Percentiles rank a stretch among this genome's conserved stretches.
phyloP scores from a whole-genome alignment of 148 eudicot species.

The Nepenthes gracilis region DNA sequence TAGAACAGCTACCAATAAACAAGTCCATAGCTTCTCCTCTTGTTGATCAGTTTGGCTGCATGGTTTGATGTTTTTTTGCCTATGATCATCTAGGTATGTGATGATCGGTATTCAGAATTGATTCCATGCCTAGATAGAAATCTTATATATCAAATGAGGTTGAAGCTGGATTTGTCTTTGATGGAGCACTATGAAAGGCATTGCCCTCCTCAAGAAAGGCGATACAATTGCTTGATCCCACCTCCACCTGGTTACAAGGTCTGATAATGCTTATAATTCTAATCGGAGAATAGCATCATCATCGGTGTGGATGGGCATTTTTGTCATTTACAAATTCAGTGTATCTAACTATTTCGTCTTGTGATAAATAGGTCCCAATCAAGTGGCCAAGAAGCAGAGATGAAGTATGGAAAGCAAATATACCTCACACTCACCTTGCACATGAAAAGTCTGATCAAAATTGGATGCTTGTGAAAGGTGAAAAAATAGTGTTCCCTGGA shows the following conservation, averaged over 20 bases:
- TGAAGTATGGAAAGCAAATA: conserved; percentile 15
- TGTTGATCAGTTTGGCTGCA: not conserved
- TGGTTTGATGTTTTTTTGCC: not conserved
- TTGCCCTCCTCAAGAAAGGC: conserved; percentile 10
- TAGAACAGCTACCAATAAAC: too few relatives aligned
- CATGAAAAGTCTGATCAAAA: conserved; percentile 13
- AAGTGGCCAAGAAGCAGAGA: conserved; percentile 13
- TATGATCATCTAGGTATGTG: conserved; percentile 6
- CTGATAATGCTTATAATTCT: not conserved
- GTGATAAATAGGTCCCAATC: conserved; percentile 3
- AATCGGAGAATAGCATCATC: not conserved
- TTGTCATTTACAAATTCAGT: not conserved
- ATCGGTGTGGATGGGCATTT: not conserved
- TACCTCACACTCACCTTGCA: conserved; percentile 14
- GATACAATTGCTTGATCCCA: conserved; percentile 11
- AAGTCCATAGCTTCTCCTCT: too few relatives aligned
- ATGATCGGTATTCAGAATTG: conserved; percentile 10
- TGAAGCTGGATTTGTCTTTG: conserved; percentile 7
- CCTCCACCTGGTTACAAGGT: conserved; percentile 13
- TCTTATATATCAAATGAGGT: conserved; percentile 11
- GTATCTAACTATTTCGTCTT: not conserved
- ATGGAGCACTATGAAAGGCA: conserved; percentile 15
- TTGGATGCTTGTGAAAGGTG: conserved; percentile 14
- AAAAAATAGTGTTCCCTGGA: conserved; percentile 11
- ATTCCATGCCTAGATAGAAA: conserved; percentile 15